Evolutionary conservation across 2,329 filamentous ascomycete species (phyloP), one percentile per base, ranked within the genome.

Genomic region (Microdochium paspali): DNA sequence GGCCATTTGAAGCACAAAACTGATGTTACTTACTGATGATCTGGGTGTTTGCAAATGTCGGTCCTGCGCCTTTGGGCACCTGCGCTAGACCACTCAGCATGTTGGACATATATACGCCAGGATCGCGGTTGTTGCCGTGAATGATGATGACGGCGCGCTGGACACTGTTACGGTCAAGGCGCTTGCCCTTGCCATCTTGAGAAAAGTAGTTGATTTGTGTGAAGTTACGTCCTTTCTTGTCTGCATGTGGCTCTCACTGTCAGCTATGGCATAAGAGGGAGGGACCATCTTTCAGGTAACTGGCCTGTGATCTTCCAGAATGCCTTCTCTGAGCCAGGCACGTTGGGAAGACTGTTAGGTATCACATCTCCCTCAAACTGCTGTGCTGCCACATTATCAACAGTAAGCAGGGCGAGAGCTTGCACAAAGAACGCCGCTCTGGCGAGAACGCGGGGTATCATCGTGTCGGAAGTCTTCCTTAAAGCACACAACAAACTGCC

Each of bases 81-180:
- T 59, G 52, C 2, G 56, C 47, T n/a, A 66, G 54, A n/a, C 60
- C 62, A 43, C 52, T 58, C 24, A 63, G 51, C 53, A 58, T 55
- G 48, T 61, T 58, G 40, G 57, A 50, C 56, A 61, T 57, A 51
- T 64, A 65, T 2, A 59, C 62, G 24, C 53, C 53, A 4, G 62
- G 61, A 48, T 65, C 61, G 42, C 63, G 54, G 24, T 60, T 51
- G 13, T 60, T 49, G 21, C 63, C 63, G 47, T 65, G 63, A 24
- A 65, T 58, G 51, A 66, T 54, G 49, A 66, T 56, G 9, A 65
- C 57, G n/a, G 56, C 62, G 44, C 62, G 54, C 50, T 63, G 52
- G 43, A 64, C 46, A 12, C 58, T 55, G 18, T 49, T 35, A 4
- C 48, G 31, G 10, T 51, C 54, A 30, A 62, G 44, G 13, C 61